A percentile compares a stretch with the other conserved stretches of the same genome.
These are phyloP conservation scores for Apiotrichum mycotoxinovorans DNA, from an alignment of 1,284 basidiomycete species.

Conservation along the genomic window DNA sequence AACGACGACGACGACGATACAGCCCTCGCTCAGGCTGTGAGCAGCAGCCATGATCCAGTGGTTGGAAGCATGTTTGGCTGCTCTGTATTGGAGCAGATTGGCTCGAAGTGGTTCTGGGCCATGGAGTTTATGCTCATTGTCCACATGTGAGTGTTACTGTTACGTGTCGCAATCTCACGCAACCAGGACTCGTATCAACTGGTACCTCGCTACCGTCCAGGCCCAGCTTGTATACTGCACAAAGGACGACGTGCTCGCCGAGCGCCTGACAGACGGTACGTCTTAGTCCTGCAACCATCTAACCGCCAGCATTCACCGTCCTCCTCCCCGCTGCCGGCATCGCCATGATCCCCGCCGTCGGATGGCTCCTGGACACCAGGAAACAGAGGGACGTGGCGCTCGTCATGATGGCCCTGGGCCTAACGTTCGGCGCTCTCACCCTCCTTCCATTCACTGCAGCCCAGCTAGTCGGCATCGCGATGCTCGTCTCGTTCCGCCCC, in stretches of 20 bases:
- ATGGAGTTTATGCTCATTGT: slow-evolving; percentile 27
- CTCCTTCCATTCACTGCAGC: slow-evolving; percentile 28
- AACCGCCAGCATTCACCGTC: slow-evolving; percentile 42
- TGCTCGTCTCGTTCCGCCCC: slow-evolving; percentile 44
- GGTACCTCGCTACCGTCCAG: slow-evolving; percentile 47
- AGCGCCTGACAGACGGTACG: slow-evolving; percentile 37
- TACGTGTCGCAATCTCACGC: no score
- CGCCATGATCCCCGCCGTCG: slow-evolving; percentile 24
- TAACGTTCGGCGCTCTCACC: slow-evolving; percentile 40
- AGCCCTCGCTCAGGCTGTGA: slow-evolving; percentile 7
- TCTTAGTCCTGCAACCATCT: background rate
- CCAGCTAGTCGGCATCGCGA: slow-evolving; percentile 42
- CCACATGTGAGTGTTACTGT: slow-evolving; percentile 26
- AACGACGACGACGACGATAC: slow-evolving; percentile 26
- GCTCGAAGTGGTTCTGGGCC: slow-evolving; percentile 42
- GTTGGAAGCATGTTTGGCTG: slow-evolving; percentile 44
- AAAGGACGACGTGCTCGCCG: slow-evolving; percentile 28
- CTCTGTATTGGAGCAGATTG: slow-evolving; percentile 35
- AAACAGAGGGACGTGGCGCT: slow-evolving; percentile 36
- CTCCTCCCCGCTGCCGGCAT: slow-evolving; percentile 49
- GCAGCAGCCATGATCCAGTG: slow-evolving; percentile 34
- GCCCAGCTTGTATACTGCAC: slow-evolving; percentile 47
- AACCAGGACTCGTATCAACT: slow-evolving; percentile 49
- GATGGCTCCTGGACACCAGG: slow-evolving; percentile 39
- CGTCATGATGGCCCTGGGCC: slow-evolving; percentile 39